Evolutionary conservation across 495 filamentous ascomycete species (phyloP), one percentile per base, ranked within the genome.

Genomic region (Talaromyces stipitatus): DNA sequence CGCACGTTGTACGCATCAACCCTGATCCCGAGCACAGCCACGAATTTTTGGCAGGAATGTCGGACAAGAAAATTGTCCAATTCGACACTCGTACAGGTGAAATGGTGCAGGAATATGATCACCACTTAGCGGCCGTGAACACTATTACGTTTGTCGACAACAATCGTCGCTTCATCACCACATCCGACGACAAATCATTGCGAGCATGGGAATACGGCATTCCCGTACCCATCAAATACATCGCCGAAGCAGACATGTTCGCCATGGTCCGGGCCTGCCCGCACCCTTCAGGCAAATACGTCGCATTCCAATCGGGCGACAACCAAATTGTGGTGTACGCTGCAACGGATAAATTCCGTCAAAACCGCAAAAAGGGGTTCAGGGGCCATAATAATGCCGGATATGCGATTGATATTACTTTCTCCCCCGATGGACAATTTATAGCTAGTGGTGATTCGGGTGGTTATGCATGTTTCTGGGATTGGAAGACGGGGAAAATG

Each of bases 401-500:
- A 12, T 96, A 95, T 66, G 91, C 87, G 24, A 89, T 96, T 62
- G 94, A 96, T 63, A 78, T 98, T 50, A 85, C 85, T 36, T 86
- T 92, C 69, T 88, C 83, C 56, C 94, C 94, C 1, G 94, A 97
- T 65, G 94, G 94, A 2, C 88, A 92, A 65, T 91, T 96, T 66
- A 77, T 97, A 51, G 83, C 78, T 11, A 86, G 80, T 30, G 94
- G 94, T 55, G 95, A 97, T 68, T 86, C 78, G 36, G 91, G 78
- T 36, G 94, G 94, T 22, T 96, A 81, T 62, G 85, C 92, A 45
- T 96, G 89, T 70, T 96, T 96, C 74, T 98, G 92, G 92, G 92
- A 97, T 69, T 97, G 89, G 85, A 98, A 97, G 83, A 96, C 90
- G 33, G 91, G 92, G 64, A 97, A 96, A 73, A 90, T 98, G 89